Conservation (phyloP, 148 eudicot genomes). For the Fagopyrum homotropicum region DNA sequence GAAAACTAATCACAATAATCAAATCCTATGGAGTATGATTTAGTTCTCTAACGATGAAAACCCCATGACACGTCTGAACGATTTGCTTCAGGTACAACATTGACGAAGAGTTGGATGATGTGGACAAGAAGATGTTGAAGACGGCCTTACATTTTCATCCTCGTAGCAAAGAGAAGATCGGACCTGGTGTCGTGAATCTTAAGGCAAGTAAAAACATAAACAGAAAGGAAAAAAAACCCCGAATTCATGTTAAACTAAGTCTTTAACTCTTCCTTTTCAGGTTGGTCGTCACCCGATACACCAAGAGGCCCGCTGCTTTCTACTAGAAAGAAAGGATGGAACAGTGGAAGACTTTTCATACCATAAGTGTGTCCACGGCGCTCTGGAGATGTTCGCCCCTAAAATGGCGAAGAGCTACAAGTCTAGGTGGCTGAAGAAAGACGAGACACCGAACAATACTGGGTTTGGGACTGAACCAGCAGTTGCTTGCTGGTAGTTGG, state of each 20-base stretch:
- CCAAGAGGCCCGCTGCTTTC: slow-evolving; percentile 58
- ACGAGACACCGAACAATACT: background rate
- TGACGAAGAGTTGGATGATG: slow-evolving; percentile 41
- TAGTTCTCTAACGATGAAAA: too few species aligned
- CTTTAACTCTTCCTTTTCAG: slow-evolving; percentile 25
- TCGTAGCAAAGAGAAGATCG: slow-evolving; percentile 60
- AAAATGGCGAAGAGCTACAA: slow-evolving; percentile 32
- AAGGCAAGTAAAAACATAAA: slow-evolving; percentile 39
- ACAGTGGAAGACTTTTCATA: slow-evolving; percentile 75
- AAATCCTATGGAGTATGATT: too few species aligned
- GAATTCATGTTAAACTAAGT: background rate
- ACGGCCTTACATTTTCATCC: slow-evolving; percentile 74
- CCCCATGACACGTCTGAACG: slow-evolving; percentile 11
- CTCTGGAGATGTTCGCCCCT: slow-evolving; percentile 55
- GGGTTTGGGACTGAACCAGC: background rate
- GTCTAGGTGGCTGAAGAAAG: slow-evolving; percentile 31
- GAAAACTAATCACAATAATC: too few species aligned
- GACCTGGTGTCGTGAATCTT: slow-evolving; percentile 50
- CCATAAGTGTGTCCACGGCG: slow-evolving; percentile 55
- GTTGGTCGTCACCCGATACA: slow-evolving; percentile 49
- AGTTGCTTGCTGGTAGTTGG: slow-evolving; percentile 1
- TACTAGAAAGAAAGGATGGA: slow-evolving; percentile 54
- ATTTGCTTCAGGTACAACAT: slow-evolving; percentile 44
- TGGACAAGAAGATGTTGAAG: slow-evolving; percentile 39
- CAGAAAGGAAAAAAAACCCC: background rate